A percentile compares a stretch with the other conserved stretches of the same genome.
Conservation (phyloP, 495 filamentous ascomycete genomes). For the Platismatia glauca region DNA sequence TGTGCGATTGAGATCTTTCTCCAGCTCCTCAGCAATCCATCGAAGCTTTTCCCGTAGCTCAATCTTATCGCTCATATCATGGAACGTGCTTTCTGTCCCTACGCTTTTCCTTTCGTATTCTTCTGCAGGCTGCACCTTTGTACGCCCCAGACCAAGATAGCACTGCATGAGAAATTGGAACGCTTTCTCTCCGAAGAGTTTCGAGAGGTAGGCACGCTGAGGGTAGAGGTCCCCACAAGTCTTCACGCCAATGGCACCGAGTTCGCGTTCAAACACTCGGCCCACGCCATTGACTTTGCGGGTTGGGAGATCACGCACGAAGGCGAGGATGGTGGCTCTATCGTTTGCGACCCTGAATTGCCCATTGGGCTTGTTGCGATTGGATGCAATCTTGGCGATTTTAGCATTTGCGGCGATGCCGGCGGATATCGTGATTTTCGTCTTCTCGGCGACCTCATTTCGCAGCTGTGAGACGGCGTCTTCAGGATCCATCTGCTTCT, state of each 20-base stretch:
- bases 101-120: conserved; percentile 90
- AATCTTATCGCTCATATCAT: conserved; percentile 60
- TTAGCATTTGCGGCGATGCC: conserved; percentile 91
- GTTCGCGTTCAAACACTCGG: conserved; percentile 86
- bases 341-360: conserved; percentile 71
- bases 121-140: conserved; percentile 75
- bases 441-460: conserved; percentile 62
- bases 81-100: conserved; percentile 87
- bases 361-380: conserved; percentile 93
- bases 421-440: conserved; percentile 83
- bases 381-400: conserved; percentile 89
- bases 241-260: conserved; percentile 76
- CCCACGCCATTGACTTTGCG: conserved; percentile 92
- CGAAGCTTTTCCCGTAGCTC: conserved; percentile 71
- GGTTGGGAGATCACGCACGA: conserved; percentile 73
- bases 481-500: conserved; percentile 58
- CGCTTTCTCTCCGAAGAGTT: conserved; percentile 84
- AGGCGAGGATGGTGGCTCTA: conserved; percentile 63
- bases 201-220: conserved; percentile 59
- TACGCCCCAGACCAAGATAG: conserved; percentile 83
- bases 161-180: conserved; percentile 77
- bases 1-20: conserved; percentile 71
- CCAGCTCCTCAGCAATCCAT: conserved; percentile 73
- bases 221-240: conserved; percentile 84
- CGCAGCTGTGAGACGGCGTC: conserved; percentile 70